Percentiles rank a stretch among this genome's conserved stretches.
These are phyloP conservation scores for Vitellaria paradoxa DNA, from an alignment of 179 eudicot species.

Conservation along the genomic window DNA sequence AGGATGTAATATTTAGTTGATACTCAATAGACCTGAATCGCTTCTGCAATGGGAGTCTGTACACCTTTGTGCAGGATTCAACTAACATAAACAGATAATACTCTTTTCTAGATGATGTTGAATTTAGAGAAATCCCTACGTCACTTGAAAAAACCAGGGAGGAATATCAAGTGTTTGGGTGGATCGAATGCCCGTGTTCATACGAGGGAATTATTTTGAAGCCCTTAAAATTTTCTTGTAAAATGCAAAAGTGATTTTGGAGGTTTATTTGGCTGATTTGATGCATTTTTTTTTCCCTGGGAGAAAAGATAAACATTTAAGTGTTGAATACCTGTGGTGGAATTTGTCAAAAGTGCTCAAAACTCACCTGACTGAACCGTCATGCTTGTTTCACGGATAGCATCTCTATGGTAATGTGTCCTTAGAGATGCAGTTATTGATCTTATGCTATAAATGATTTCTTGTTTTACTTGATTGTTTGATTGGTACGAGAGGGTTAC, in stretches of 20 bases:
- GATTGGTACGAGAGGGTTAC: no score
- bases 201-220: conserved; percentile 1
- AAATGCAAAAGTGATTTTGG: conserved; percentile 1
- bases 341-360: background rate
- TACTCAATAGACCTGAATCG: background rate
- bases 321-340: background rate
- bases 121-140: background rate
- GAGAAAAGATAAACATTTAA: background rate
- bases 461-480: no score
- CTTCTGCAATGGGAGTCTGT: background rate
- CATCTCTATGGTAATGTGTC: no score
- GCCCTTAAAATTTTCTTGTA: background rate
- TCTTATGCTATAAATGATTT: no score
- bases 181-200: background rate
- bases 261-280: background rate
- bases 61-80: background rate
- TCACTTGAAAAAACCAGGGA: background rate
- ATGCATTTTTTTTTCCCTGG: background rate
- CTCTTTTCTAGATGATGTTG: background rate
- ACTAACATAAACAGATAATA: background rate
- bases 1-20: background rate
- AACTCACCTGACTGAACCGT: no score
- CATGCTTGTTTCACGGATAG: no score
- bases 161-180: background rate
- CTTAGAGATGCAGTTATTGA: no score